Conservation (phyloP, 1,284 basidiomycete species). For the Garcileccinum viscosum region DNA sequence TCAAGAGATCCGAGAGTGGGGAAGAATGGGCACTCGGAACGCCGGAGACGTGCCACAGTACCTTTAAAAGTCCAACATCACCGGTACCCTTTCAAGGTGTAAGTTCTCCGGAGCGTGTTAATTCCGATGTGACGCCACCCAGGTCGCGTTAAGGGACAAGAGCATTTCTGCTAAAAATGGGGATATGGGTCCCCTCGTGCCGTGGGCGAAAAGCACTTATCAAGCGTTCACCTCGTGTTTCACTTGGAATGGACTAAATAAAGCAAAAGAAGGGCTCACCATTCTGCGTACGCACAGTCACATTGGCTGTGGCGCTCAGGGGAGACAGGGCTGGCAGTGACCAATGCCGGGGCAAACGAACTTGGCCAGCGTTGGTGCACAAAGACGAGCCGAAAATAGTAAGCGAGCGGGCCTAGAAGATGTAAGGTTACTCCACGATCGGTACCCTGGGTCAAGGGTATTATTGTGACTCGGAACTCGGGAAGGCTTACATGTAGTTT, state of each 20-base stretch:
- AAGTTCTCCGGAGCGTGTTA: not conserved
- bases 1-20: constrained; percentile 8
- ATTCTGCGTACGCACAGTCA: not conserved
- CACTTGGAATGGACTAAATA: constrained; percentile 22
- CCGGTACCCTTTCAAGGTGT: not conserved
- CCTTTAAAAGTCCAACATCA: constrained; percentile 14
- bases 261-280: not conserved
- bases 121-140: not conserved
- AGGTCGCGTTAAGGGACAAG: not conserved
- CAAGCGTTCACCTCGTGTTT: constrained; percentile 20
- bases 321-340: too few relatives aligned
- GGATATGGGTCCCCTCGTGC: not conserved
- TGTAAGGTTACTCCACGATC: not conserved
- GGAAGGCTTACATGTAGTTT: too few relatives aligned
- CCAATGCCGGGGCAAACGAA: too few relatives aligned
- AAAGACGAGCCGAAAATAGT: not conserved
- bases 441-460: not conserved
- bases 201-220: constrained; percentile 12
- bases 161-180: constrained; percentile 14
- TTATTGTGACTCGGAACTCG: too few relatives aligned
- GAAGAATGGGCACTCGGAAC: constrained; percentile 1
- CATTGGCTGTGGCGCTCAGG: not conserved
- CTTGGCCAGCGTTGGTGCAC: not conserved
- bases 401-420: not conserved
- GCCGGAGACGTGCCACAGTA: not conserved